Percentiles rank a stretch among this genome's conserved stretches.
phyloP scores from a whole-genome alignment of 805 yeast genomes.

The Ogataea paraovalis region DNA sequence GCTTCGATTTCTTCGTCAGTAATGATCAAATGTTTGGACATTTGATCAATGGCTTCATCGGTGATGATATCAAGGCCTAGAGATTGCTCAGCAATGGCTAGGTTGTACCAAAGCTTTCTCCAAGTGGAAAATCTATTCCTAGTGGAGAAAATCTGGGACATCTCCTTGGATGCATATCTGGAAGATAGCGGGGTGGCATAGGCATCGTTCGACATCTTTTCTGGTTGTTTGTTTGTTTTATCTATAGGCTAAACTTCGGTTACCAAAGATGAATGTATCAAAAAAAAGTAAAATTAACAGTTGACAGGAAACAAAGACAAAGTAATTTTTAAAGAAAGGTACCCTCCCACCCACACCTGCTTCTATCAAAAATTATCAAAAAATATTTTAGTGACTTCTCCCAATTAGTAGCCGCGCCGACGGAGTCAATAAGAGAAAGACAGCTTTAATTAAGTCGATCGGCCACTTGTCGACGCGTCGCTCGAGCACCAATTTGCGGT shows the following conservation, averaged over 20 bases:
- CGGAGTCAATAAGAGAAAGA: not conserved
- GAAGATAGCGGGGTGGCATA: conserved; percentile 93
- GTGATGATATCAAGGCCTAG: conserved; percentile 81
- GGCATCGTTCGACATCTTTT: conserved; percentile 50
- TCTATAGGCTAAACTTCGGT: not conserved
- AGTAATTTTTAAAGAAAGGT: too few species aligned
- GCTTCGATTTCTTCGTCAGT: conserved; percentile 89
- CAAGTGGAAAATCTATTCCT: conserved; percentile 96
- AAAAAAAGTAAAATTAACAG: not conserved
- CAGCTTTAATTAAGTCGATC: not conserved
- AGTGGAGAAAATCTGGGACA: conserved; percentile 87
- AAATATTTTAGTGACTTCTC: not conserved
- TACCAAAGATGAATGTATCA: not conserved
- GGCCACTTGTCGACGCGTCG: not conserved
- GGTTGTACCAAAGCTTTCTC: conserved; percentile 95
- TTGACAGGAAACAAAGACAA: too few species aligned
- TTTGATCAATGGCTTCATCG: conserved; percentile 87
- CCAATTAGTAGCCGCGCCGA: not conserved
- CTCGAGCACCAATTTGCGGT: too few species aligned
- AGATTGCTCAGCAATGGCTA: conserved; percentile 93
- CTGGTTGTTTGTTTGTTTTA: not conserved
- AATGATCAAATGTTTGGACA: conserved; percentile 71
- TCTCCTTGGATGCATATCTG: conserved; percentile 96
- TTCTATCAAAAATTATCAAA: not conserved
- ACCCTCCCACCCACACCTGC: not conserved